These are phyloP conservation scores for Amaranthus cruentus DNA, from an alignment of 148 eudicot species.

Conservation along the genomic window DNA sequence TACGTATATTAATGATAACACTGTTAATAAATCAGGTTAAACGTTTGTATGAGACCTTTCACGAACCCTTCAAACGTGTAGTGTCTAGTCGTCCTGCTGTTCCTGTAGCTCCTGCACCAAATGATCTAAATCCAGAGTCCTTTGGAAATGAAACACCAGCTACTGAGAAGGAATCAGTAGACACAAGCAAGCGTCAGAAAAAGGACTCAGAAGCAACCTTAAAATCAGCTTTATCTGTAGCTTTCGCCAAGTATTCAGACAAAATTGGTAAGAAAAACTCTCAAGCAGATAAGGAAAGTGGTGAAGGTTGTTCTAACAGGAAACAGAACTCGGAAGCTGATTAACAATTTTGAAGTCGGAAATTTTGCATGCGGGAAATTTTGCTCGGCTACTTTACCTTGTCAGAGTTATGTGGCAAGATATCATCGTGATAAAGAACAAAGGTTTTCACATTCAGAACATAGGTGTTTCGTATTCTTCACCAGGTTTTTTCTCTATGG, in stretches of 20 bases:
- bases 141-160: conserved; percentile 31
- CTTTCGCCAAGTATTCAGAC: conserved; percentile 57
- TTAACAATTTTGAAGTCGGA: conserved; percentile 5
- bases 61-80: conserved; percentile 86
- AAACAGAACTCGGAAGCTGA: conserved; percentile 17
- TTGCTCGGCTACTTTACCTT: background rate
- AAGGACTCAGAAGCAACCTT: conserved; percentile 50
- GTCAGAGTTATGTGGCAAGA: background rate
- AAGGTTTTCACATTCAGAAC: background rate
- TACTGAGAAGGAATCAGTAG: conserved; percentile 35
- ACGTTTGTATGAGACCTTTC: conserved; percentile 83
- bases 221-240: conserved; percentile 71
- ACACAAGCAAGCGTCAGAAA: conserved; percentile 46
- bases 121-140: conserved; percentile 21
- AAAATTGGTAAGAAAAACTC: conserved; percentile 41
- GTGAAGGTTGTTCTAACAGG: conserved; percentile 25
- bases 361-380: background rate
- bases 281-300: conserved; percentile 23
- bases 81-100: conserved; percentile 36
- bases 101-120: conserved; percentile 39
- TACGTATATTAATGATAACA: background rate
- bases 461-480: background rate
- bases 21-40: conserved; percentile 54
- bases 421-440: background rate
- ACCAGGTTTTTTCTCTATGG: background rate